Evolutionary conservation across 2,329 filamentous ascomycete species (phyloP).

Genomic region (Rasamsonia emersonii): DNA sequence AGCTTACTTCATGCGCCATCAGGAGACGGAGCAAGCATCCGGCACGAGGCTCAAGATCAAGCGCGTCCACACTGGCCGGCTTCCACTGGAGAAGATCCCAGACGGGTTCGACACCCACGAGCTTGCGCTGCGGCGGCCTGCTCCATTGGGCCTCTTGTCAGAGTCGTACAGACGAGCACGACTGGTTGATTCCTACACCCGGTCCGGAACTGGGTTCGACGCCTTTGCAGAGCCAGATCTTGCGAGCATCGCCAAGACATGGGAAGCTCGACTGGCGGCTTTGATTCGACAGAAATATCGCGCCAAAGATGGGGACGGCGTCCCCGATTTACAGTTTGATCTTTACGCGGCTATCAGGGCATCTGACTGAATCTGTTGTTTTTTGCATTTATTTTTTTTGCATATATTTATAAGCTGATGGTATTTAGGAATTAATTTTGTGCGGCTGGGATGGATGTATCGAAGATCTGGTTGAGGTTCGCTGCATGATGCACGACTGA

Average conservation of each 20-base stretch:
- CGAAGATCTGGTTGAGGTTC: too few species aligned
- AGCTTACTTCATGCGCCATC: slow-evolving; percentile 21
- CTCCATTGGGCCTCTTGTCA: slow-evolving; percentile 5
- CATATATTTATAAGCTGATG: not conserved
- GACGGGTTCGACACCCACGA: slow-evolving; percentile 16
- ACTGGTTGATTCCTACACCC: slow-evolving; percentile 16
- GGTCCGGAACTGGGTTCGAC: slow-evolving; percentile 6
- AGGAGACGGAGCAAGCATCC: slow-evolving; percentile 2
- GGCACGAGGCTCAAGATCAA: slow-evolving; percentile 6
- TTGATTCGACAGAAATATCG: slow-evolving; percentile 14
- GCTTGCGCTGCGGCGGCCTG: slow-evolving; percentile 10
- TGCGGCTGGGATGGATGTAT: not conserved
- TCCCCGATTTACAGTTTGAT: slow-evolving; percentile 11
- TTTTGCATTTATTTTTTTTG: not conserved
- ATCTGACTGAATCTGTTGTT: not conserved
- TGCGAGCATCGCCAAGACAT: slow-evolving; percentile 9
- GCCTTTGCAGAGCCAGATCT: slow-evolving; percentile 8
- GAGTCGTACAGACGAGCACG: slow-evolving; percentile 3
- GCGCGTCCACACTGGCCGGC: slow-evolving; percentile 14
- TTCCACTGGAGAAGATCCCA: slow-evolving; percentile 23
- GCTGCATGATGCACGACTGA: too few species aligned
- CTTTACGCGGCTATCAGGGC: slow-evolving; percentile 8
- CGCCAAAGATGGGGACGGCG: slow-evolving; percentile 4
- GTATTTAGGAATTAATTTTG: not conserved
- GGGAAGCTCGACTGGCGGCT: slow-evolving; percentile 11